These are phyloP conservation scores for Penicillium sp. DNA, from an alignment of 2,329 filamentous ascomycete genomes.

Conservation along the genomic window DNA sequence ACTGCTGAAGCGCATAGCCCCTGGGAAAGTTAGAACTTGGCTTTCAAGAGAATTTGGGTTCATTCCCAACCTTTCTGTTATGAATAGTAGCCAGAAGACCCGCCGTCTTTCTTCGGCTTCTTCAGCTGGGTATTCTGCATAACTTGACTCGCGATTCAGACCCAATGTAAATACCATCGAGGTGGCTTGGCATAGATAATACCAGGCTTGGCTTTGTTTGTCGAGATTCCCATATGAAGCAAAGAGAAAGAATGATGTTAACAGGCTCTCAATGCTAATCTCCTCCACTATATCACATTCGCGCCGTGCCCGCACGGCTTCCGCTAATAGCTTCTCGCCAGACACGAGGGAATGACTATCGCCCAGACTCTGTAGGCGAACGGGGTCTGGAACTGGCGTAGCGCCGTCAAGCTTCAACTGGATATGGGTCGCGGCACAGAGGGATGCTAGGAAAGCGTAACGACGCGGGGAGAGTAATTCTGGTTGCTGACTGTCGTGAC, in stretches of 20 bases:
- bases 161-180: conserved; percentile 60
- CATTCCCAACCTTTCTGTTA: conserved; percentile 65
- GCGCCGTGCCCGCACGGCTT: conserved; percentile 55
- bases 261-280: conserved; percentile 47
- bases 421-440: conserved; percentile 52
- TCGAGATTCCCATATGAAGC: conserved; percentile 73
- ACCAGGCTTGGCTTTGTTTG: conserved; percentile 78
- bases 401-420: conserved; percentile 46
- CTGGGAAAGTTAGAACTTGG: conserved; percentile 40
- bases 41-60: background rate
- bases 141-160: conserved; percentile 53
- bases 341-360: conserved; percentile 63
- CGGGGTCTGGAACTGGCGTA: conserved; percentile 25
- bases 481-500: conserved; percentile 53
- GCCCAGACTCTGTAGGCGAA: conserved; percentile 52
- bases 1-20: conserved; percentile 72
- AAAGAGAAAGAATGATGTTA: conserved; percentile 80
- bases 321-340: conserved; percentile 69
- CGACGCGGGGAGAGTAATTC: conserved; percentile 51
- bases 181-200: conserved; percentile 74
- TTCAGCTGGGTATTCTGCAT: conserved; percentile 50
- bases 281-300: conserved; percentile 46
- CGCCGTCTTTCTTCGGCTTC: conserved; percentile 68
- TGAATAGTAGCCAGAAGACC: conserved; percentile 74
- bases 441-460: conserved; percentile 47